Conservation (phyloP, 2,329 filamentous ascomycete species). For the Fusarium aywerte region DNA sequence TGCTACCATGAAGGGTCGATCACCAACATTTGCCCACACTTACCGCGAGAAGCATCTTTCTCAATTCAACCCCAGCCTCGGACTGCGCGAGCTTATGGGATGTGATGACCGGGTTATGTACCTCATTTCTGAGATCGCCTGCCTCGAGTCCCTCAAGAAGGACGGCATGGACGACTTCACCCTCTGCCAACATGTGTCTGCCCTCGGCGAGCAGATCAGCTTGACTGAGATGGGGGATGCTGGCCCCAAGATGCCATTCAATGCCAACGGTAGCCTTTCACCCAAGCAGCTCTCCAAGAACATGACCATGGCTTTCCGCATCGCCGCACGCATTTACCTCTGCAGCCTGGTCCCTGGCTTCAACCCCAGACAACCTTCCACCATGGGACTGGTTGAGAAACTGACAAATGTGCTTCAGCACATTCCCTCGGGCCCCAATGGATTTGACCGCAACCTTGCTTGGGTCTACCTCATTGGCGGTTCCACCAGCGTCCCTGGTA, state of each 20-base stretch:
- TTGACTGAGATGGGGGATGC: constrained; percentile 76
- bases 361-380: constrained; percentile 77
- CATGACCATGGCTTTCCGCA: constrained; percentile 89
- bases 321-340: constrained; percentile 95
- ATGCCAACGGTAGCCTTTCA: constrained; percentile 77
- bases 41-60: constrained; percentile 95
- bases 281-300: constrained; percentile 87
- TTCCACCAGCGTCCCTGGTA: constrained; percentile 76
- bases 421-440: constrained; percentile 82
- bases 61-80: constrained; percentile 67
- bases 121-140: constrained; percentile 95
- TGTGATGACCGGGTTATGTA: constrained; percentile 99
- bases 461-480: constrained; percentile 95
- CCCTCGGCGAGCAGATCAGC: constrained; percentile 87
- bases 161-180: constrained; percentile 86
- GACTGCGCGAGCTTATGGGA: constrained; percentile 93
- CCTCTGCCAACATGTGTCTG: constrained; percentile 88
- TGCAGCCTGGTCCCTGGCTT: constrained; percentile 94
- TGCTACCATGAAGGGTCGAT: constrained; percentile 87
- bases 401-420: constrained; percentile 80
- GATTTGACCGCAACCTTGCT: constrained; percentile 89
- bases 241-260: constrained; percentile 69
- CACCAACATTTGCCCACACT: constrained; percentile 90
- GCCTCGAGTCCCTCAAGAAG: constrained; percentile 87
- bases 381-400: constrained; percentile 79